Evolutionary conservation across 257 asterid species (phyloP), one percentile per base, ranked within the genome.

Genomic region (Osmanthus fragrans): DNA sequence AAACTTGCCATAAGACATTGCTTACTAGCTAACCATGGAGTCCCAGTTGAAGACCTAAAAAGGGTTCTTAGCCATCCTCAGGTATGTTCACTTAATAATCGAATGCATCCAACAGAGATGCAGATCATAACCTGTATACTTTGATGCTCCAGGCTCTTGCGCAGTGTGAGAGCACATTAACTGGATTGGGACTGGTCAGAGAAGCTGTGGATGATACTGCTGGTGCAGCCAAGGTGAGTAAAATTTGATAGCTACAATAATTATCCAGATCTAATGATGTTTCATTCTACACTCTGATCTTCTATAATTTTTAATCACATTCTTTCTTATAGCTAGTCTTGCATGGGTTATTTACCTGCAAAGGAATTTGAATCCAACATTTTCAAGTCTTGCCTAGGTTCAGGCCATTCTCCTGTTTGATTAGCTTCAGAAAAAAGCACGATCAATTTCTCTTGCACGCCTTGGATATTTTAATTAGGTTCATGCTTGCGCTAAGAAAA

Each of bases 141-240:
- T 65, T 81, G 83, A 81, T 60, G 63, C 73, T 80, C 19, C 89
- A 96, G 98, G 99, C 99, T 80, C 99, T 96, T 82, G 98, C 99
- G 71, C 99, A 96, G 84, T 96, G 98, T 79, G 99, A 96, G 88
- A 87, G 89, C 85, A 96, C 97, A 51, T 83, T 96, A 81, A 92
- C 97, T 70, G 89, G 86, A 84, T 84, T 88, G 74, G 96, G 97
- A 40, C 89, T 96, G 80, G 99, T 93, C 73, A 87, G 97, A 85
- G 98, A 93, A 91, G 97, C 97, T 70, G 98, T 91, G 79, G 99
- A 96, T 84, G 99, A 96, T 82, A 96, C 99, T 76, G 99, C 99
- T 84, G 99, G 99, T 71, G 97, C 99, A 23, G 99, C 99, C 69
- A 89, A 96, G 98, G 99, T 96, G 70, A 49, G 68, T 71, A 58